Percentiles rank a stretch among this genome's conserved stretches.
These are phyloP conservation scores for Toxicodendron radicans DNA, from an alignment of 345 rosid species.

Conservation along the genomic window DNA sequence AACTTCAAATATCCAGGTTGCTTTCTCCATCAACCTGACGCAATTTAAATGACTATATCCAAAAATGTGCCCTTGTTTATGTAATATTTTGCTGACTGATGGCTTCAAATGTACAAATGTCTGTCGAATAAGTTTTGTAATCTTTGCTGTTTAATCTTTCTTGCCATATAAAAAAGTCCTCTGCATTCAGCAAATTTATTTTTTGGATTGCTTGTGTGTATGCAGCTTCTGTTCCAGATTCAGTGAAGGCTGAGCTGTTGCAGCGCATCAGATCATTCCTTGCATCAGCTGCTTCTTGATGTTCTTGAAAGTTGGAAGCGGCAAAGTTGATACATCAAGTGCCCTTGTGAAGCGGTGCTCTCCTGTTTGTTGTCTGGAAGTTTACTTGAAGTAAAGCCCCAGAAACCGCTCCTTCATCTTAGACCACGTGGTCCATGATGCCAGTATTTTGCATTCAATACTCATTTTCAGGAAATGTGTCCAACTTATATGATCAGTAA, in stretches of 20 bases:
- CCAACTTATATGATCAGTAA: neutral
- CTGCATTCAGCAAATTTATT: neutral
- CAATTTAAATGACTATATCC: neutral
- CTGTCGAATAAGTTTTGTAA: neutral
- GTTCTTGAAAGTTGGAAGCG: neutral
- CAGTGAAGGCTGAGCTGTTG: conserved; percentile 69
- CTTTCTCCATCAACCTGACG: neutral
- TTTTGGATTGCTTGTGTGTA: conserved; percentile 8
- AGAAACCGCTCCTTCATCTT: neutral
- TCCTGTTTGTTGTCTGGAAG: neutral
- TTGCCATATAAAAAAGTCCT: neutral
- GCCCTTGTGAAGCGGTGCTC: neutral
- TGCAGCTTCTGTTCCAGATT: conserved; percentile 73
- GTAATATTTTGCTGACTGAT: neutral
- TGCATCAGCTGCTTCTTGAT: conserved; percentile 38
- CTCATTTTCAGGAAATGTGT: neutral
- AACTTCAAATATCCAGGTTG: neutral
- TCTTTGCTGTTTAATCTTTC: neutral
- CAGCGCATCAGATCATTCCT: conserved; percentile 60
- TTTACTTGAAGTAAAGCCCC: neutral
- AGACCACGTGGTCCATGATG: neutral
- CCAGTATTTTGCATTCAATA: neutral
- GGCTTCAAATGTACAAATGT: neutral
- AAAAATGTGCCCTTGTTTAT: neutral
- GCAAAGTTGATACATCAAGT: neutral